Conservation (phyloP, 257 asterid species). For the Plantago elongata region DNA sequence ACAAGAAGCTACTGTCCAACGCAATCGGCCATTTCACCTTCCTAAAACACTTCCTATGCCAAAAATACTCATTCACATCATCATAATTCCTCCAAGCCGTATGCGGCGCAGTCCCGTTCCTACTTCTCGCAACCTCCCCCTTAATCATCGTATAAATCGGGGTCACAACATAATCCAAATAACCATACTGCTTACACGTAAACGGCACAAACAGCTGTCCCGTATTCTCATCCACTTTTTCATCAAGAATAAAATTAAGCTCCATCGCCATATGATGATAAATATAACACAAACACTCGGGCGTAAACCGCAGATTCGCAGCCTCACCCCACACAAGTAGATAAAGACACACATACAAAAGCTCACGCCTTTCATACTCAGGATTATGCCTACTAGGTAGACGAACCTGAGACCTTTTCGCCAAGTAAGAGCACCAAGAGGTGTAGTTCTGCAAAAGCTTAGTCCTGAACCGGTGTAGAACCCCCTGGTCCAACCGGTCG, state of each 20-base stretch:
- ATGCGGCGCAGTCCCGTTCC: conserved; percentile 91
- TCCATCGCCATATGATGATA: conserved; percentile 89
- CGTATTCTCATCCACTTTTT: conserved; percentile 60
- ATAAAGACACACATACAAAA: conserved; percentile 68
- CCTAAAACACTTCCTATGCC: conserved; percentile 83
- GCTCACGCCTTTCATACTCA: conserved; percentile 67
- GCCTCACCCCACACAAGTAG: conserved; percentile 90
- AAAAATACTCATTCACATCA: conserved; percentile 87
- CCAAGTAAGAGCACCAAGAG: conserved; percentile 79
- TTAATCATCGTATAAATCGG: conserved; percentile 58
- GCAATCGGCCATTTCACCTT: conserved; percentile 84
- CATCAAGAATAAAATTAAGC: conserved; percentile 75
- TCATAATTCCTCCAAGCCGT: conserved; percentile 98
- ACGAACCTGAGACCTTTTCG: conserved; percentile 65
- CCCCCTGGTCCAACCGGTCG: conserved; percentile 64
- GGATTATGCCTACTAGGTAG: conserved; percentile 57
- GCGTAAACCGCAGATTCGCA: conserved; percentile 71
- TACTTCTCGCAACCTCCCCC: conserved; percentile 82
- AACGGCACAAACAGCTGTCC: conserved; percentile 61
- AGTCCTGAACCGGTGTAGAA: conserved; percentile 61
- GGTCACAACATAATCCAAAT: conserved; percentile 48
- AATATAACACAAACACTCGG: conserved; percentile 84
- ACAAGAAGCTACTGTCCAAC: conserved; percentile 47
- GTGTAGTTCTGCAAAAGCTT: conserved; percentile 72
- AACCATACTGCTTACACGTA: conserved; percentile 65